These are phyloP conservation scores for Psilocybe cubensis DNA, from an alignment of 768 basidiomycete genomes.

Conservation along the genomic window DNA sequence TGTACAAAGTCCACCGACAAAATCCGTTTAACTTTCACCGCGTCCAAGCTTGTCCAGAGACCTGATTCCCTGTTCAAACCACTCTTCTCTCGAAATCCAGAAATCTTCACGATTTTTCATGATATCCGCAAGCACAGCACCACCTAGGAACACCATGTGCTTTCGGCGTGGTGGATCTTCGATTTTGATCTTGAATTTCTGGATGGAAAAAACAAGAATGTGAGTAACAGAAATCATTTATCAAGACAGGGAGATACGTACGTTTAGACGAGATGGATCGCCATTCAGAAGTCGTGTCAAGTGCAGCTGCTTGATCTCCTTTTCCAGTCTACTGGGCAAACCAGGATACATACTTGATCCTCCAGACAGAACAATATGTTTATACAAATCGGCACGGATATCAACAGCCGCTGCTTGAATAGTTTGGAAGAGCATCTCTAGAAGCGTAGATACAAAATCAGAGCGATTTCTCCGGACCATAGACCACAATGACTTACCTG, in stretches of 20 bases:
- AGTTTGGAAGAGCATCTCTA: slow-evolving; percentile 96
- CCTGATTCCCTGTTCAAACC: slow-evolving; percentile 87
- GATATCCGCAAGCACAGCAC: slow-evolving; percentile 97
- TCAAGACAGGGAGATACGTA: slow-evolving; percentile 42
- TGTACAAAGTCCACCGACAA: neutral
- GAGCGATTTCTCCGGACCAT: neutral
- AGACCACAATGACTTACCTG: slow-evolving; percentile 52
- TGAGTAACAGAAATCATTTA: neutral
- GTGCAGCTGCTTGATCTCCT: slow-evolving; percentile 99
- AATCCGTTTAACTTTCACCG: slow-evolving; percentile 21
- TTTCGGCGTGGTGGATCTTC: slow-evolving; percentile 98
- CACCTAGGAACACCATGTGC: slow-evolving; percentile 99
- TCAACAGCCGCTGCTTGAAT: slow-evolving; percentile 93
- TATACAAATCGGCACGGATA: slow-evolving; percentile 89
- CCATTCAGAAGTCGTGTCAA: slow-evolving; percentile 86
- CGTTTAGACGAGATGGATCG: slow-evolving; percentile 84
- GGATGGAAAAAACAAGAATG: slow-evolving; percentile 2
- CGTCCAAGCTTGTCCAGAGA: slow-evolving; percentile 88
- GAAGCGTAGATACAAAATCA: neutral
- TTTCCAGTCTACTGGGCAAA: slow-evolving; percentile 93
- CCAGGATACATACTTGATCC: slow-evolving; percentile 99
- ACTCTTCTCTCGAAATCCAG: slow-evolving; percentile 94
- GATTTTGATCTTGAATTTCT: slow-evolving; percentile 99
- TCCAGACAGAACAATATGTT: slow-evolving; percentile 96
- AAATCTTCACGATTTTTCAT: slow-evolving; percentile 96